Evolutionary conservation across 371 early-diverging fungal genomes (phyloP), one percentile per base, ranked within the genome.

Genomic region (Syncephalis plumigaleata): DNA sequence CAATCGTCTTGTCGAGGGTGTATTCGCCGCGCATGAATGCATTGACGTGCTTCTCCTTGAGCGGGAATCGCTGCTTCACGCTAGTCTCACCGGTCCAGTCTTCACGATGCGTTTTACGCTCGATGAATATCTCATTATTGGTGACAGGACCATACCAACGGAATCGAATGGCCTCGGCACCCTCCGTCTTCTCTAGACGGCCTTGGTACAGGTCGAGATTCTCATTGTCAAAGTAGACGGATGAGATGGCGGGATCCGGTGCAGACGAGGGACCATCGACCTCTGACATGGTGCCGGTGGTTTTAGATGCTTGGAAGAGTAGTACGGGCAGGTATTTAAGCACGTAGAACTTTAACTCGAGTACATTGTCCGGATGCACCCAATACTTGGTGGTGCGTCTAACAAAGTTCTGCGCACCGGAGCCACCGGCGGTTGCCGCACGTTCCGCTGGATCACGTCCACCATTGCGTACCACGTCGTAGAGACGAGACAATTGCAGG

Each of bases 331-430:
- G 77, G 60, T 95, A 80, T 49, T 87, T 80, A 49, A 98, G 67
- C 46, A 99, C 87, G 53, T 77, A 70, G 37, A 85, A 76, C 60
- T 95, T 91, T 54, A 99, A 78, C 59, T 95, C 94, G 46, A 87
- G 87, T 39, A 99, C 84, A 61, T 99, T 96, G 60, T 98, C 98
- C 0, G 90, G 89, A 56, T 94, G 94, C 15, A 99, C 88, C 99
- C 99, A 99, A 65, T 97, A 99, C 67, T 98, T 91, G 27, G 81
- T 76, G 16, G 90, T 90, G 45, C 78, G 72, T 16, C 90, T 73
- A 9, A 91, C 90, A 69, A 87, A 87, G 45, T 77, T 78, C 49
- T 70, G 74, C 47, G 77, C 73, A 11, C 31, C 31, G 9, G 73
- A 67, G 7, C 71, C 72, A 24, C 77, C 79, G n/a, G 79, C 71